phyloP scores from a whole-genome alignment of 163 green algal species.

The Chlorella variabilis region DNA sequence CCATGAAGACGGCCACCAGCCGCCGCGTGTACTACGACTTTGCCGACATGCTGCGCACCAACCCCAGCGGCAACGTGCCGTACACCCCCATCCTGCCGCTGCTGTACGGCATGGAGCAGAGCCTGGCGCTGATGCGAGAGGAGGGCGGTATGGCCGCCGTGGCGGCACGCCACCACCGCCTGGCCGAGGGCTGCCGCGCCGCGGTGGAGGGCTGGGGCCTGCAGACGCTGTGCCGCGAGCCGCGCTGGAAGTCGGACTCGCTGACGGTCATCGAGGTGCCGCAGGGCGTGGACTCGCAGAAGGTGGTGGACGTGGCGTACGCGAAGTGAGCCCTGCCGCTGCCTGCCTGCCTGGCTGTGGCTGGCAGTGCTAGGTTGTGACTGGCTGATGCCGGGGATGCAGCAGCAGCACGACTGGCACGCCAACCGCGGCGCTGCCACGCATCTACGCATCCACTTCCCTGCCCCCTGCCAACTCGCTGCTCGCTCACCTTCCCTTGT shows the following conservation, averaged over 20 bases:
- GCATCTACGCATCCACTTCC: too few relatives aligned
- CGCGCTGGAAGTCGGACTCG: conserved; percentile 89
- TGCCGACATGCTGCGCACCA: conserved; percentile 81
- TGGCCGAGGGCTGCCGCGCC: conserved; percentile 88
- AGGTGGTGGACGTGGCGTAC: conserved; percentile 91
- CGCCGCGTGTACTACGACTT: conserved; percentile 93
- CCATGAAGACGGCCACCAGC: conserved; percentile 77
- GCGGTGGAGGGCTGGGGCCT: conserved; percentile 94
- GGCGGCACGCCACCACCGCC: conserved; percentile 82
- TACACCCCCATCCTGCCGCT: conserved; percentile 90
- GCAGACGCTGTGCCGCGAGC: conserved; percentile 90
- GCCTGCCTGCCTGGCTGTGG: too few relatives aligned
- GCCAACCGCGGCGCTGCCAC: too few relatives aligned
- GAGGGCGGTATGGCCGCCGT: conserved; percentile 93
- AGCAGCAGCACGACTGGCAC: too few relatives aligned
- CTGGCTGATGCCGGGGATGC: too few relatives aligned
- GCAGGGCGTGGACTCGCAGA: conserved; percentile 85
- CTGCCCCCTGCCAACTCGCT: background rate
- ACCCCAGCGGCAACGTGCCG: conserved; percentile 77
- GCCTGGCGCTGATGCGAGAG: conserved; percentile 74
- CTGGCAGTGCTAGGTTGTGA: background rate
- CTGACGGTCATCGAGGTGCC: conserved; percentile 95
- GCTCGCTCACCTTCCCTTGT: too few relatives aligned
- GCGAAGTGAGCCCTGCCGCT: conserved; percentile 69
- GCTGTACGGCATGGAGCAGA: conserved; percentile 93